Conservation (phyloP, 257 asterid genomes). For the Ligustrum vulgare region DNA sequence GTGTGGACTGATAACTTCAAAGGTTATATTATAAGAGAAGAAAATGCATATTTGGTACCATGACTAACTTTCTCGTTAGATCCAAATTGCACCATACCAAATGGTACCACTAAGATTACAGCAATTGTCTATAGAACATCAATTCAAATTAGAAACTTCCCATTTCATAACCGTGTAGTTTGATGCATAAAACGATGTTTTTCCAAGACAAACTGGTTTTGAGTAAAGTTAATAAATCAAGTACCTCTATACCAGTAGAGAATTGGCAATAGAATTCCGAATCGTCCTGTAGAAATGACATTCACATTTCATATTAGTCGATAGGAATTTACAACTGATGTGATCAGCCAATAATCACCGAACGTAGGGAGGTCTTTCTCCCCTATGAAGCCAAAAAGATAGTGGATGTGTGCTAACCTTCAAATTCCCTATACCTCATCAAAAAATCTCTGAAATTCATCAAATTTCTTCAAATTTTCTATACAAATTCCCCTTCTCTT, state of each 20-base stretch:
- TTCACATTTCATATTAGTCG: neutral
- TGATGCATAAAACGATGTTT: no score
- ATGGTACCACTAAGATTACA: conserved; percentile 66
- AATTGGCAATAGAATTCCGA: no score
- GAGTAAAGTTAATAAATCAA: neutral
- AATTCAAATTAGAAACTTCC: conserved; percentile 8
- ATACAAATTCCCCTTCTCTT: no score
- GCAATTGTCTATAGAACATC: conserved; percentile 66
- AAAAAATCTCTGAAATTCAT: no score
- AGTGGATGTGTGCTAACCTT: no score
- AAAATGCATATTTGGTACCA: neutral
- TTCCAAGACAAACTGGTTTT: conserved; percentile 2
- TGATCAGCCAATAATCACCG: neutral
- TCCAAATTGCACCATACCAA: conserved; percentile 86
- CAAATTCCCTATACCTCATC: no score
- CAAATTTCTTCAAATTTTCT: no score
- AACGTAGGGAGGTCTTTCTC: no score
- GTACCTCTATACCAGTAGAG: conserved; percentile 76
- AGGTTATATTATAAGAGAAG: no score
- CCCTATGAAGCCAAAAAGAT: no score
- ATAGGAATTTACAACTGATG: neutral
- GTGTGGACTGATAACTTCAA: neutral
- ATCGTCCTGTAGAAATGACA: conserved; percentile 46
- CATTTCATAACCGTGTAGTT: neutral
- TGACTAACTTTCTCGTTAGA: conserved; percentile 69